Conservation (phyloP, 331 rosid genomes). For the Stylosanthes scabra region DNA sequence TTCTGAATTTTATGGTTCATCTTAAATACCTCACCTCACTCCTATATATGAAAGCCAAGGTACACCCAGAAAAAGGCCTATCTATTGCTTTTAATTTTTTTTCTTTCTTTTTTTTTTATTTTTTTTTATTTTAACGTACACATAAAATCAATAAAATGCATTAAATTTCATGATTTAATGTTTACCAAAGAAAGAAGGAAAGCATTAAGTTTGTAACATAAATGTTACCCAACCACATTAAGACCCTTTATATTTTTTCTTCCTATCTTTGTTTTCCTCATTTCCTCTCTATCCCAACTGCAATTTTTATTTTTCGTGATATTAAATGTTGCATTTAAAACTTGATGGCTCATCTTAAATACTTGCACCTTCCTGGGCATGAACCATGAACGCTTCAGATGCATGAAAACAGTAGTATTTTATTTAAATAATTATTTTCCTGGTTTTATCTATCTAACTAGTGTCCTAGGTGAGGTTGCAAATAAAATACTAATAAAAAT, state of each 20-base stretch:
- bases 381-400: slow-evolving; percentile 29
- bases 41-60: slow-evolving; percentile 24
- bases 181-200: slow-evolving; percentile 50
- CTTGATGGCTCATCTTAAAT: slow-evolving; percentile 55
- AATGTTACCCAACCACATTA: slow-evolving; percentile 53
- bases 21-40: slow-evolving; percentile 42
- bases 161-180: slow-evolving; percentile 53
- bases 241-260: slow-evolving; percentile 16
- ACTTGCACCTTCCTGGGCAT: slow-evolving; percentile 53
- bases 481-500: too few relatives aligned
- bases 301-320: slow-evolving; percentile 35
- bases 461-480: too few relatives aligned
- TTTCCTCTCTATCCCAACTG: slow-evolving; percentile 39
- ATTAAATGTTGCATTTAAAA: slow-evolving; percentile 69
- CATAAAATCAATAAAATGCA: slow-evolving; percentile 40
- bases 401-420: background rate
- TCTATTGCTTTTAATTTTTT: slow-evolving; percentile 5
- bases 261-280: slow-evolving; percentile 22
- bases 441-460: background rate
- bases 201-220: slow-evolving; percentile 51
- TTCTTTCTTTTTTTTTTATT: background rate
- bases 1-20: slow-evolving; percentile 39
- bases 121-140: background rate
- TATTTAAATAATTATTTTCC: background rate
- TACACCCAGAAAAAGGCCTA: slow-evolving; percentile 34